Conservation (phyloP, 164 flowering plant species). For the Nymphaea thermarum region DNA sequence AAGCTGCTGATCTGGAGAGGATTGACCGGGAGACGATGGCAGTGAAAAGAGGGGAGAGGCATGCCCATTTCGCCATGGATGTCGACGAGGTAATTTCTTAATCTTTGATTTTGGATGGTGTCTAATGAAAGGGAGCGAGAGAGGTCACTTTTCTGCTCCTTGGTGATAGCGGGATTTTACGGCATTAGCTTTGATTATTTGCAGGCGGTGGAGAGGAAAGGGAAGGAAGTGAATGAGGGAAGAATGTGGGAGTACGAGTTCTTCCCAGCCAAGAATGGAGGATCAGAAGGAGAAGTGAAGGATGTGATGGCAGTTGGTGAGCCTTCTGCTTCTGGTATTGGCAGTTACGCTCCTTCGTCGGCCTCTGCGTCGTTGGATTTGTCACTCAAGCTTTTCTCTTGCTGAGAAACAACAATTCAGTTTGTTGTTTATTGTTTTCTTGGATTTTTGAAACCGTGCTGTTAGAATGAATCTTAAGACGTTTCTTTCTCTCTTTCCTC, state of each 20-base stretch:
- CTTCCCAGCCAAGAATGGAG: conserved; percentile 9
- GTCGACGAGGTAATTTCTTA: conserved; percentile 2
- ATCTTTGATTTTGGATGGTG: background rate
- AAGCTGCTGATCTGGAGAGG: conserved; percentile 7
- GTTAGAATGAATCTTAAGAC: background rate
- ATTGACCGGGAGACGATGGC: background rate
- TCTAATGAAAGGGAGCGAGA: background rate
- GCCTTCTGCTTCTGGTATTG: conserved; percentile 1
- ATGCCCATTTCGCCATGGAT: conserved; percentile 4
- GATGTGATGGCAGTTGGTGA: background rate
- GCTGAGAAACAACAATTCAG: background rate
- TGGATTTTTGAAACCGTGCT: background rate
- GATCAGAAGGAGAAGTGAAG: background rate
- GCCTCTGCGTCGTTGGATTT: conserved; percentile 12
- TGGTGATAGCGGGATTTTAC: background rate
- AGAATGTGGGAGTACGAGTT: conserved; percentile 15
- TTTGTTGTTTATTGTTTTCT: background rate
- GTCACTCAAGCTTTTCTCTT: conserved; percentile 19
- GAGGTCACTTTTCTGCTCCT: background rate
- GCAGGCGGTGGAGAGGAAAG: conserved; percentile 13
- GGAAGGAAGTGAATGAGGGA: conserved; percentile 4
- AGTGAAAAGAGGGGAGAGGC: conserved; percentile 4
- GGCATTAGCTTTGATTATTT: background rate
- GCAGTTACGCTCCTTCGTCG: conserved; percentile 10
- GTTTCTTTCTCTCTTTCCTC: no score